These are phyloP conservation scores for Whalleya microplaca DNA, from an alignment of 2,329 filamentous ascomycete species.

Conservation along the genomic window DNA sequence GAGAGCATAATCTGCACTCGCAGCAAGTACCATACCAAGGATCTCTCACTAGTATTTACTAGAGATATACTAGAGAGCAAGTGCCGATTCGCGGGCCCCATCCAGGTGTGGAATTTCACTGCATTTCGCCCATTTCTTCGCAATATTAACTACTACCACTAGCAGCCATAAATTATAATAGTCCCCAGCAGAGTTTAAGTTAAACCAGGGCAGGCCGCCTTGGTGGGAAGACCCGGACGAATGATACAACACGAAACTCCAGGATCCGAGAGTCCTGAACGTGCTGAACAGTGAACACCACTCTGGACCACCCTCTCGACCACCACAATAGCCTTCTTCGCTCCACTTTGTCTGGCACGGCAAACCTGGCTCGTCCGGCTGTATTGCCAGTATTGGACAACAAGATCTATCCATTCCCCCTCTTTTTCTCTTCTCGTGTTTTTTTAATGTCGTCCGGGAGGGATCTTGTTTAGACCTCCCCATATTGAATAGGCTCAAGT, in stretches of 20 bases:
- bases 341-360: constrained; percentile 27
- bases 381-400: constrained; percentile 27
- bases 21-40: too few relatives aligned
- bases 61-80: neutral
- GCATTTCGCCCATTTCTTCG: too few relatives aligned
- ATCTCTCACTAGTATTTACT: too few relatives aligned
- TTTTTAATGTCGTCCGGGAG: constrained; percentile 18
- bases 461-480: constrained; percentile 10
- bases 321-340: constrained; percentile 8
- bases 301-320: too few relatives aligned
- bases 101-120: constrained; percentile 7
- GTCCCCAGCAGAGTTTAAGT: too few relatives aligned
- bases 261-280: neutral
- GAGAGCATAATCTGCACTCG: neutral
- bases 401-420: constrained; percentile 23
- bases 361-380: constrained; percentile 22
- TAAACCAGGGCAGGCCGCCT: neutral
- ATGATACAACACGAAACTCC: constrained; percentile 4
- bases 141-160: too few relatives aligned
- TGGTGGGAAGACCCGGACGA: constrained; percentile 14
- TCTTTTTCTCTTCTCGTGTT: constrained; percentile 6
- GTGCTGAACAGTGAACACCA: too few relatives aligned
- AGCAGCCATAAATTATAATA: too few relatives aligned
- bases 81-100: neutral
- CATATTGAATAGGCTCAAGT: constrained; percentile 29